Evolutionary conservation across 2,329 filamentous ascomycete species (phyloP).

Genomic region (Apiospora pterosperma): DNA sequence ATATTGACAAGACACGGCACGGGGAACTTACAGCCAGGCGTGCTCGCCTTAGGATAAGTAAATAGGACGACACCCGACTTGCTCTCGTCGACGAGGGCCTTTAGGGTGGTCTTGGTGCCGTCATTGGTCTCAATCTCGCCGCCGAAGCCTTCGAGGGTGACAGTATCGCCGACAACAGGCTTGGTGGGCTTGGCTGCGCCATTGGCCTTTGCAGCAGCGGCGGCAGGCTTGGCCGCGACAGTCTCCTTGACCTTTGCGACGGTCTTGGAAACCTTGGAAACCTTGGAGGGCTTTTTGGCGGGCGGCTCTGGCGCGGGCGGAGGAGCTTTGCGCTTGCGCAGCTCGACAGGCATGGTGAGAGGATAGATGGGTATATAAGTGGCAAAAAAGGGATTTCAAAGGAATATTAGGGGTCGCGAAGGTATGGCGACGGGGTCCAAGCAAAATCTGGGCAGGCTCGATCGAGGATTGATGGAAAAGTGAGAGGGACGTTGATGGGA

Average conservation of each 20-base stretch:
- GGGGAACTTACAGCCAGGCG: conserved; percentile 79
- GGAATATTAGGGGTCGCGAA: conserved; percentile 13
- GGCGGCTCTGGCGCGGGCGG: conserved; percentile 34
- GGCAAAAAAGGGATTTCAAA: conserved; percentile 6
- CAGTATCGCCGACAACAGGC: conserved; percentile 51
- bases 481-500: conserved; percentile 16
- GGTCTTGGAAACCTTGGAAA: conserved; percentile 26
- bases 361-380: conserved; percentile 10
- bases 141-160: conserved; percentile 58
- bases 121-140: conserved; percentile 82
- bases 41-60: conserved; percentile 93
- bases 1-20: neutral
- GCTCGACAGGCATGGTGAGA: conserved; percentile 36
- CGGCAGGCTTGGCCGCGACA: conserved; percentile 25
- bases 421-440: conserved; percentile 13
- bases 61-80: conserved; percentile 86
- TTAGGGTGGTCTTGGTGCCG: conserved; percentile 74
- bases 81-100: conserved; percentile 78
- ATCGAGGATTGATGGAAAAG: conserved; percentile 12
- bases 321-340: conserved; percentile 43
- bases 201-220: conserved; percentile 14
- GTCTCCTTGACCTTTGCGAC: conserved; percentile 35
- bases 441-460: conserved; percentile 9
- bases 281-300: conserved; percentile 38
- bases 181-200: conserved; percentile 22